A percentile compares a stretch with the other conserved stretches of the same genome.
Evolutionary conservation across 768 basidiomycete species (phyloP).

Genomic region (Mrakia hoshinonis): DNA sequence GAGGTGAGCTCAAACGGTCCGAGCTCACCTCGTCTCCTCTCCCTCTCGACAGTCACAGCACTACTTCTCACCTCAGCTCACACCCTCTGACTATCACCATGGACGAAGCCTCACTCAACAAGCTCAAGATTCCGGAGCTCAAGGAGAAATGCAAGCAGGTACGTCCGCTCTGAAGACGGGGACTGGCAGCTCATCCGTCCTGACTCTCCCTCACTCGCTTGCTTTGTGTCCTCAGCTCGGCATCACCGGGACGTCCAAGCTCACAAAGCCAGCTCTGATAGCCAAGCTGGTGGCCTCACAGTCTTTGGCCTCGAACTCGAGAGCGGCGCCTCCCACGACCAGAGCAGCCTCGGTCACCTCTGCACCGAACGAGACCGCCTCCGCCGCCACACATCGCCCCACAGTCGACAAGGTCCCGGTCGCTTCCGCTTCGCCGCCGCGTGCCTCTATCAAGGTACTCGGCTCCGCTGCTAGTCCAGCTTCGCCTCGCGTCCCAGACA

Average conservation of each 20-base stretch:
- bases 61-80: no score
- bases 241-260: conserved; percentile 13
- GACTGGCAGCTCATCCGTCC: neutral
- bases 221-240: conserved; percentile 3
- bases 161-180: neutral
- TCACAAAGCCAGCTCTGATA: conserved; percentile 11
- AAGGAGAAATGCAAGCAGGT: conserved; percentile 23
- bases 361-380: no score
- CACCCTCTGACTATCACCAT: neutral
- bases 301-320: neutral
- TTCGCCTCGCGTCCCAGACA: no score
- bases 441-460: no score
- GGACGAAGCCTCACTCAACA: conserved; percentile 8
- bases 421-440: no score
- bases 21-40: neutral
- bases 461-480: no score
- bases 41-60: no score
- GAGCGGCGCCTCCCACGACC: no score
- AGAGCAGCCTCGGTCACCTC: neutral
- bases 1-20: neutral
- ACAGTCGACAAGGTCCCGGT: no score
- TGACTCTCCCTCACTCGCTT: neutral
- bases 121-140: conserved; percentile 9
- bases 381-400: no score
- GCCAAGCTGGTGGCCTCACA: neutral